A percentile compares a stretch with the other conserved stretches of the same genome.
phyloP scores from a whole-genome alignment of 108 stramenopile species.

The Nitzschia putrida region DNA sequence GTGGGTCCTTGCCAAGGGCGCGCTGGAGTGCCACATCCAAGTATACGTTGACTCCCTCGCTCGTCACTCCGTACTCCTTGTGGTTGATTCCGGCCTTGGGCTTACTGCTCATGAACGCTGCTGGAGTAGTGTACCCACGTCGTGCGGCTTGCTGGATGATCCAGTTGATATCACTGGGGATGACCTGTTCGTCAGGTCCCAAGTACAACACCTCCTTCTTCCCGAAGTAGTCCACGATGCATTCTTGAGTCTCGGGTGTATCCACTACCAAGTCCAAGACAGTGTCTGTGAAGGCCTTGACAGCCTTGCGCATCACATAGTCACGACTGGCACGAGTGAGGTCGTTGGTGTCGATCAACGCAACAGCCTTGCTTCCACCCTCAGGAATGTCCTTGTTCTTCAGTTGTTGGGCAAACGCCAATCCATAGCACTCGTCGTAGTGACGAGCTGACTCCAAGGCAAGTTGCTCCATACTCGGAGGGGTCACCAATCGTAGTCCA shows the following conservation, averaged over 20 bases:
- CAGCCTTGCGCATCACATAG: conserved; percentile 91
- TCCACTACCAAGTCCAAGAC: conserved; percentile 93
- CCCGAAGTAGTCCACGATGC: conserved; percentile 89
- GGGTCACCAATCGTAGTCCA: conserved; percentile 94
- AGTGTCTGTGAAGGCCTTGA: conserved; percentile 95
- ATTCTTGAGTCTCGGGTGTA: conserved; percentile 80
- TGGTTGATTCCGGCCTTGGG: conserved; percentile 96
- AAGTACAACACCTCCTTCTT: conserved; percentile 93
- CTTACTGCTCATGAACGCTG: conserved; percentile 98
- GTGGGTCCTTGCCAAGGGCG: conserved; percentile 82
- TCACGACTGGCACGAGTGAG: conserved; percentile 42
- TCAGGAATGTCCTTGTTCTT: conserved; percentile 99
- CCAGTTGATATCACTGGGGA: conserved; percentile 95
- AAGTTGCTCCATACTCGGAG: conserved; percentile 83
- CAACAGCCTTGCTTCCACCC: conserved; percentile 96
- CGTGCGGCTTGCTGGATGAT: conserved; percentile 88
- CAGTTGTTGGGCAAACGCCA: conserved; percentile 93
- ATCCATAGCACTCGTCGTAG: conserved; percentile 93
- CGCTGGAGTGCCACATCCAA: conserved; percentile 90
- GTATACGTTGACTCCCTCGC: conserved; percentile 94
- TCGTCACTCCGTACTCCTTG: conserved; percentile 97
- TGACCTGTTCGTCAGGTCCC: conserved; percentile 98
- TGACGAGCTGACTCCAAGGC: conserved; percentile 91
- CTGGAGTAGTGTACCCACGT: conserved; percentile 88
- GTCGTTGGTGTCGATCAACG: conserved; percentile 84